These are phyloP conservation scores for Pyrenula massariospora DNA, from an alignment of 495 filamentous ascomycete genomes.

Conservation along the genomic window DNA sequence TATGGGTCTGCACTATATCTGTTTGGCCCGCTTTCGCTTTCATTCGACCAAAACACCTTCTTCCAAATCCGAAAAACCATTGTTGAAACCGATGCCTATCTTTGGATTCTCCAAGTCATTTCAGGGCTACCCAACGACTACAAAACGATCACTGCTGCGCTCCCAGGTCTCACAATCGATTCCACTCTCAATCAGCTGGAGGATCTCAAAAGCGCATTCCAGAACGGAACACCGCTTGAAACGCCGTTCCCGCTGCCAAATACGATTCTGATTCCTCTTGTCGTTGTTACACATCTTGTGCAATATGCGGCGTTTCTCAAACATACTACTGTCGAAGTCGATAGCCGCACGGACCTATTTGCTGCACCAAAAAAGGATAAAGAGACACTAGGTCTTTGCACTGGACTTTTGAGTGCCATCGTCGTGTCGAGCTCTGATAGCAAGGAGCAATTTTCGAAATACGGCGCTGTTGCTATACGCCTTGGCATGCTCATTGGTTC, in stretches of 20 bases:
- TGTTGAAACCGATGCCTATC: slow-evolving; percentile 13
- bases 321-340: not conserved
- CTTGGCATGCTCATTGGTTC: slow-evolving; percentile 23
- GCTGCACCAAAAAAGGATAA: slow-evolving; percentile 3
- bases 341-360: not conserved
- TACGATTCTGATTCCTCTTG: slow-evolving; percentile 21
- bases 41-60: slow-evolving; percentile 15
- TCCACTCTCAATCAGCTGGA: slow-evolving; percentile 13
- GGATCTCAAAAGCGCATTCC: slow-evolving; percentile 14
- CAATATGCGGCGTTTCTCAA: slow-evolving; percentile 13
- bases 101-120: slow-evolving; percentile 21
- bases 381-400: slow-evolving; percentile 32
- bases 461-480: slow-evolving; percentile 26
- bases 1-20: no score
- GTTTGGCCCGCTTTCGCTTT: slow-evolving; percentile 21
- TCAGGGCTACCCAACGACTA: slow-evolving; percentile 15
- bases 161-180: slow-evolving; percentile 15
- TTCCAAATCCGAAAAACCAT: slow-evolving; percentile 14
- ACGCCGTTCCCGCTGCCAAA: slow-evolving; percentile 15
- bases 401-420: slow-evolving; percentile 27
- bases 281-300: slow-evolving; percentile 21
- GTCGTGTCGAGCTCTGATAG: slow-evolving; percentile 19
- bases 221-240: slow-evolving; percentile 7
- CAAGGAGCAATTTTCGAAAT: slow-evolving; percentile 14
- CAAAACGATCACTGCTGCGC: slow-evolving; percentile 12